phyloP scores from a whole-genome alignment of 1,284 basidiomycete species.

The Boletus sp. region DNA sequence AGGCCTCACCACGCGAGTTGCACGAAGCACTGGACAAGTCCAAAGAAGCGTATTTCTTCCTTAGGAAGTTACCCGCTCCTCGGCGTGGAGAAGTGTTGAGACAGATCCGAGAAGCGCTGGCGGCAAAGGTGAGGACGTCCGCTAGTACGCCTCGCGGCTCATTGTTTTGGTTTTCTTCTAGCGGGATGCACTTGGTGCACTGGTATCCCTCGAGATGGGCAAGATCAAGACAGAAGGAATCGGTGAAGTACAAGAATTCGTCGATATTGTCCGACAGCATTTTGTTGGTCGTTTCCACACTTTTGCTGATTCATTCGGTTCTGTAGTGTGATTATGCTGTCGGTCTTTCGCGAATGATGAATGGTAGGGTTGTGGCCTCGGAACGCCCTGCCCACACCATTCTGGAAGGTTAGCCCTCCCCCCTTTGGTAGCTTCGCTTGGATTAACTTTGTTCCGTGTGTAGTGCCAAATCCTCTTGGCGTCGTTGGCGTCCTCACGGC shows the following conservation, averaged over 20 bases:
- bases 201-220: slow-evolving; percentile 91
- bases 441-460: slow-evolving; percentile 5
- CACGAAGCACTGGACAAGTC: slow-evolving; percentile 58
- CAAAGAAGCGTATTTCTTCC: slow-evolving; percentile 65
- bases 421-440: slow-evolving; percentile 10
- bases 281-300: slow-evolving; percentile 10
- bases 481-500: slow-evolving; percentile 89
- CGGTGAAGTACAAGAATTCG: slow-evolving; percentile 92
- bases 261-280: slow-evolving; percentile 71
- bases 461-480: slow-evolving; percentile 90
- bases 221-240: slow-evolving; percentile 92
- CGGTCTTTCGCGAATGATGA: slow-evolving; percentile 89
- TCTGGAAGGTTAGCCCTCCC: slow-evolving; percentile 60
- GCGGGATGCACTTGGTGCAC: slow-evolving; percentile 78
- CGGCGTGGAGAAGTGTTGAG: slow-evolving; percentile 83
- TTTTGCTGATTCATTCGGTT: slow-evolving; percentile 10
- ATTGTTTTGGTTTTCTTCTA: slow-evolving; percentile 29
- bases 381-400: slow-evolving; percentile 90
- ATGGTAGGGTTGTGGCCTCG: slow-evolving; percentile 78
- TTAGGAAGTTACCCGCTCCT: slow-evolving; percentile 82
- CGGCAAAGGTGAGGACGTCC: slow-evolving; percentile 55
- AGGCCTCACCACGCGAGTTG: slow-evolving; percentile 70
- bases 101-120: slow-evolving; percentile 83
- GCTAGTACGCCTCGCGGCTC: background rate
- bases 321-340: slow-evolving; percentile 67